Evolutionary conservation across 306 rosid species (phyloP).

Genomic region (Comarum palustre): DNA sequence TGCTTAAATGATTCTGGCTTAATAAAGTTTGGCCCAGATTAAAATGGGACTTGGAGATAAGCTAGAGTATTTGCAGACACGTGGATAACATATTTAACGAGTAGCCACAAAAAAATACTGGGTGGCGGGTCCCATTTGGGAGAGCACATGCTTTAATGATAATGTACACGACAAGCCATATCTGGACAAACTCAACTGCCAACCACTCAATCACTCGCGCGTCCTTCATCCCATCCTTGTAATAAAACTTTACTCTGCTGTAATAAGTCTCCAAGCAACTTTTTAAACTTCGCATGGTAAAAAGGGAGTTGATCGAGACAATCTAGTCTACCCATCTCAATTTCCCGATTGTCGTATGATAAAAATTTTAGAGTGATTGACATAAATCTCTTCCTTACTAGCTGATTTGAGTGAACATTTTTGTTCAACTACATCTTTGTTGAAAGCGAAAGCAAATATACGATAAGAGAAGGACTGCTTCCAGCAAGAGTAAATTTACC

Average conservation of each 20-base stretch:
- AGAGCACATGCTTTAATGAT: constrained; percentile 21
- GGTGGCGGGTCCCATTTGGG: constrained; percentile 1
- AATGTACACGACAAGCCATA: constrained; percentile 9
- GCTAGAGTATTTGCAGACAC: neutral
- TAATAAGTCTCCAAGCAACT: neutral
- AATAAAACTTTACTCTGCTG: neutral
- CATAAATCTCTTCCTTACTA: too few relatives aligned
- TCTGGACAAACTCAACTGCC: neutral
- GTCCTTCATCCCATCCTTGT: neutral
- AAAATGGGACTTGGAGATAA: neutral
- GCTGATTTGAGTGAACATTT: too few relatives aligned
- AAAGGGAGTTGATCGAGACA: too few relatives aligned
- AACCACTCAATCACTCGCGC: neutral
- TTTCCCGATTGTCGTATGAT: too few relatives aligned
- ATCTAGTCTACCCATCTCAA: too few relatives aligned
- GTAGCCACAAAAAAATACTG: neutral
- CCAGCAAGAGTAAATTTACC: too few relatives aligned
- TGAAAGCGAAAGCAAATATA: too few relatives aligned
- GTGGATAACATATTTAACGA: constrained; percentile 11
- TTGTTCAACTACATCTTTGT: too few relatives aligned
- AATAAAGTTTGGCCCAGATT: neutral
- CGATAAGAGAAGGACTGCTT: too few relatives aligned
- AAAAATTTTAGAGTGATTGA: too few relatives aligned
- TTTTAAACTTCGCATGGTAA: too few relatives aligned
- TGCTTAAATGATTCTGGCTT: neutral